Percentiles rank a stretch among this genome's conserved stretches.
Evolutionary conservation across 352 stramenopile species (phyloP).

Genomic region (Pseudoperonospora humuli): DNA sequence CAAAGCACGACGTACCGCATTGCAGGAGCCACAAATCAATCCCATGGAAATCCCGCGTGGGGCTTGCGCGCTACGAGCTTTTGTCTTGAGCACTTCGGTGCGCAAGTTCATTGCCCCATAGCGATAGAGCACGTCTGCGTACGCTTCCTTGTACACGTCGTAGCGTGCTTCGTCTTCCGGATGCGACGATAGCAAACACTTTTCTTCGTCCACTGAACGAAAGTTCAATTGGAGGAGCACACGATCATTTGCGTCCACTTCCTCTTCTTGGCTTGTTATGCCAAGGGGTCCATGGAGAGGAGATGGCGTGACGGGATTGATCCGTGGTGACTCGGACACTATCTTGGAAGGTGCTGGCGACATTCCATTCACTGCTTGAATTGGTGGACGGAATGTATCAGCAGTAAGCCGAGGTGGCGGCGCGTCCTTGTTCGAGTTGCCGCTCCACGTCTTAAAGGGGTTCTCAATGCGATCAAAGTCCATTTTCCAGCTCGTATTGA

Average conservation of each 20-base stretch:
- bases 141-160: slow-evolving; percentile 74
- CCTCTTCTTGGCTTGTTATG: slow-evolving; percentile 17
- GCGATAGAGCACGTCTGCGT: slow-evolving; percentile 74
- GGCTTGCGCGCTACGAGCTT: slow-evolving; percentile 22
- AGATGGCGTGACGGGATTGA: slow-evolving; percentile 11
- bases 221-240: slow-evolving; percentile 47
- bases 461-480: slow-evolving; percentile 66
- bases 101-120: slow-evolving; percentile 70
- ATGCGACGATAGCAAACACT: slow-evolving; percentile 41
- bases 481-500: slow-evolving; percentile 39
- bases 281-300: slow-evolving; percentile 9
- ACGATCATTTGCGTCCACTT: slow-evolving; percentile 33
- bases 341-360: slow-evolving; percentile 25
- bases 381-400: slow-evolving; percentile 44
- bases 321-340: slow-evolving; percentile 17
- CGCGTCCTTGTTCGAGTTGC: slow-evolving; percentile 27
- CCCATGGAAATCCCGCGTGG: slow-evolving; percentile 53
- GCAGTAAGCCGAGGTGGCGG: slow-evolving; percentile 36
- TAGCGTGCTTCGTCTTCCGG: slow-evolving; percentile 53
- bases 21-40: slow-evolving; percentile 57
- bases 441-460: slow-evolving; percentile 72
- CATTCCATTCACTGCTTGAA: slow-evolving; percentile 21
- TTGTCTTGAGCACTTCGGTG: slow-evolving; percentile 64
- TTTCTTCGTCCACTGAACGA: slow-evolving; percentile 29
- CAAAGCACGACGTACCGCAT: slow-evolving; percentile 29